These are phyloP conservation scores for Pilatotrama ljubarskyi DNA, from an alignment of 768 basidiomycete genomes.

Conservation along the genomic window DNA sequence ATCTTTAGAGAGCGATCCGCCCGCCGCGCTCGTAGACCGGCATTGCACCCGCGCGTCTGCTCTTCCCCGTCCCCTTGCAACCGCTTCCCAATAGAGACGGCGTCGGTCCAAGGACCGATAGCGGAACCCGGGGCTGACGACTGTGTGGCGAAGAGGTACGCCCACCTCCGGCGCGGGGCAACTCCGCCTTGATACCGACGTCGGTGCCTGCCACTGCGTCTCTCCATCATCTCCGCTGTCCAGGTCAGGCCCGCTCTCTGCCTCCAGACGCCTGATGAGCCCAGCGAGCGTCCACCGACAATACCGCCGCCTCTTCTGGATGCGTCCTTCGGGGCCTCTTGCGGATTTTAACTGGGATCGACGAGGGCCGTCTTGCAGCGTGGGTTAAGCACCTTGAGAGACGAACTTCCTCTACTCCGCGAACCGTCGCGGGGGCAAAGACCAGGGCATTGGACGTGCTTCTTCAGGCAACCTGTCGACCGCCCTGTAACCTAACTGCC, in stretches of 20 bases:
- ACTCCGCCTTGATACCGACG: constrained; percentile 4
- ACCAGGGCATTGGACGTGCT: background rate
- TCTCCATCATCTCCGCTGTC: background rate
- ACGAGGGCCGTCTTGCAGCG: background rate
- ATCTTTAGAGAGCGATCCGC: background rate
- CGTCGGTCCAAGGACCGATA: background rate
- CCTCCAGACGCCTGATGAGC: background rate
- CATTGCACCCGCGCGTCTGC: background rate
- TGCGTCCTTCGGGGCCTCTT: background rate
- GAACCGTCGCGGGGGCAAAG: no score
- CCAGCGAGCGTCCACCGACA: background rate
- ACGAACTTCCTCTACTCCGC: background rate
- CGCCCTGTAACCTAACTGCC: background rate
- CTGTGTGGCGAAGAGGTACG: background rate
- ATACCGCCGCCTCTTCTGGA: background rate
- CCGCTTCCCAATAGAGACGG: background rate
- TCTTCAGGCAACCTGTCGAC: background rate
- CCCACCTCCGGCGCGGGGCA: background rate
- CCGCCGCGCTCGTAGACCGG: background rate
- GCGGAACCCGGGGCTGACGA: background rate
- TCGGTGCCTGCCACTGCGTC: background rate
- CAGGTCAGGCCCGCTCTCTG: background rate
- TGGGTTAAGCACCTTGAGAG: background rate
- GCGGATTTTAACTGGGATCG: constrained; percentile 6
- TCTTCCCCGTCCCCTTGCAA: constrained; percentile 1